phyloP scores from a whole-genome alignment of 148 eudicot species.

The Agrostemma githago region DNA sequence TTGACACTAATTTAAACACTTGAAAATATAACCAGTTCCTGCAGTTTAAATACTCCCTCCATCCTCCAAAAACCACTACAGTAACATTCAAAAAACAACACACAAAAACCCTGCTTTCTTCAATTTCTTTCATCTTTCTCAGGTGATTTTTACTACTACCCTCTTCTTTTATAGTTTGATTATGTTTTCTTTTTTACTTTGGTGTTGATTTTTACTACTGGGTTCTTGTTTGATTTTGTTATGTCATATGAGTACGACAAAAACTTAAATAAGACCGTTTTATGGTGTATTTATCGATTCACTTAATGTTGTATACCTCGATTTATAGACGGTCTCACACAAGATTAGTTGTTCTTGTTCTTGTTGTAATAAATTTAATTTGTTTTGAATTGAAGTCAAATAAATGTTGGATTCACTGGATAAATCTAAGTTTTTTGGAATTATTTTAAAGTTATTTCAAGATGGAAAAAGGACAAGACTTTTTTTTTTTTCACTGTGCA shows the following conservation, averaged over 20 bases:
- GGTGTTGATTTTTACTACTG: not conserved
- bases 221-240: not conserved
- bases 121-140: not conserved
- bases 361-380: not conserved
- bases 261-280: not conserved
- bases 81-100: not conserved
- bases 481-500: too few species aligned
- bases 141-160: not conserved
- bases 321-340: not conserved
- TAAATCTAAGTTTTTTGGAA: not conserved
- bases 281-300: too few species aligned
- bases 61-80: not conserved
- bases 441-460: too few species aligned
- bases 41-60: not conserved
- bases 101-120: slow-evolving; percentile 4
- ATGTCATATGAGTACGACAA: not conserved
- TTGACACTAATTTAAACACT: too few species aligned
- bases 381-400: not conserved
- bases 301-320: too few species aligned
- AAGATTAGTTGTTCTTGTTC: not conserved
- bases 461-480: too few species aligned
- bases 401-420: not conserved
- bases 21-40: not conserved
- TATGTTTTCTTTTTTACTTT: not conserved
- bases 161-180: not conserved